Evolutionary conservation across 257 asterid species (phyloP).

Genomic region (Ocimum tenuiflorum): DNA sequence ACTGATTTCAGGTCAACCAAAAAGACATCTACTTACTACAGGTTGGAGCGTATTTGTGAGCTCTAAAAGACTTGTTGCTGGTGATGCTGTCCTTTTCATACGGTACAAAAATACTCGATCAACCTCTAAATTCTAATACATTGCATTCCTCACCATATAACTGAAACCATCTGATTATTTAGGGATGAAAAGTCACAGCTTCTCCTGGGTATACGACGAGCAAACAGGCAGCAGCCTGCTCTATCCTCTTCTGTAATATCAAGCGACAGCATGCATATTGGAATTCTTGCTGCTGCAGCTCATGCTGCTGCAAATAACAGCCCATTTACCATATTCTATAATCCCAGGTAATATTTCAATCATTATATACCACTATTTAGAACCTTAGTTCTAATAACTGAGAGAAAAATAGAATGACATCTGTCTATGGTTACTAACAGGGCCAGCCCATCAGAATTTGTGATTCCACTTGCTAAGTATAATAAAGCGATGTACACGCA

Average conservation of each 20-base stretch:
- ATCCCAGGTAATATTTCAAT: slow-evolving; percentile 56
- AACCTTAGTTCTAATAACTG: not conserved
- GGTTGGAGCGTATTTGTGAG: slow-evolving; percentile 99
- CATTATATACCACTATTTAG: not conserved
- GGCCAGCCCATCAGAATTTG: slow-evolving; percentile 95
- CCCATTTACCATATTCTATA: slow-evolving; percentile 83
- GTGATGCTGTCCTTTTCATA: slow-evolving; percentile 93
- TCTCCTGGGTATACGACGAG: slow-evolving; percentile 70
- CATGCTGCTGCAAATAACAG: slow-evolving; percentile 96
- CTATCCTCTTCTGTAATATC: slow-evolving; percentile 89
- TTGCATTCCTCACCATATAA: slow-evolving; percentile 15
- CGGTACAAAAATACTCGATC: slow-evolving; percentile 35
- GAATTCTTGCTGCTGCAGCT: slow-evolving; percentile 98
- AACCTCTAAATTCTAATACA: not conserved
- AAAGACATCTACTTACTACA: slow-evolving; percentile 84
- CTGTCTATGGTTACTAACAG: slow-evolving; percentile 29
- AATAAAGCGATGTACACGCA: slow-evolving; percentile 87
- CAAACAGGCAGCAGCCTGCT: slow-evolving; percentile 78
- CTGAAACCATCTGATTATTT: not conserved
- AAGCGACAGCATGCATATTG: slow-evolving; percentile 96
- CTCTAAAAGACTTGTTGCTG: slow-evolving; percentile 81
- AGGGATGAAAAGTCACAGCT: slow-evolving; percentile 93
- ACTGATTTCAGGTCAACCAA: slow-evolving; percentile 78
- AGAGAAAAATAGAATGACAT: not conserved
- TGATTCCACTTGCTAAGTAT: slow-evolving; percentile 86